Percentiles rank a stretch among this genome's conserved stretches.
These are phyloP conservation scores for Hypoxylon rickii DNA, from an alignment of 495 filamentous ascomycete genomes.

Conservation along the genomic window DNA sequence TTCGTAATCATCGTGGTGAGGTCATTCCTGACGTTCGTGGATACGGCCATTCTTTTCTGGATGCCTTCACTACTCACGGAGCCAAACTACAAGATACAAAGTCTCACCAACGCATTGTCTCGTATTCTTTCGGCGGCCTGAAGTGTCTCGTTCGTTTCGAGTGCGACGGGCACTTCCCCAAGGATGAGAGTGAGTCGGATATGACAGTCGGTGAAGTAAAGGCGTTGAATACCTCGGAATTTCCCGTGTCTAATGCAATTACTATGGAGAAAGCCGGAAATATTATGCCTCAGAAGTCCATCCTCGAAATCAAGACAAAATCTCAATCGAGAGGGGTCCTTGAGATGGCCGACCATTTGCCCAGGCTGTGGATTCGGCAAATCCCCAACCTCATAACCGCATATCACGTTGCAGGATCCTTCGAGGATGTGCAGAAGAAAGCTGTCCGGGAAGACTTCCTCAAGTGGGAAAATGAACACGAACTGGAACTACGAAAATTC, in stretches of 20 bases:
- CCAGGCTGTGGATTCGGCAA: slow-evolving; percentile 64
- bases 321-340: slow-evolving; percentile 34
- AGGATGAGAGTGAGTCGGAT: slow-evolving; percentile 1
- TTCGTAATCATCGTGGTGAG: slow-evolving; percentile 60
- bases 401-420: slow-evolving; percentile 59
- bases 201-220: not conserved
- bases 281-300: slow-evolving; percentile 48
- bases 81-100: slow-evolving; percentile 51
- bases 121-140: slow-evolving; percentile 62
- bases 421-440: slow-evolving; percentile 55
- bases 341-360: slow-evolving; percentile 50
- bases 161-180: slow-evolving; percentile 60
- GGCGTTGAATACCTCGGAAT: not conserved
- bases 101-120: slow-evolving; percentile 66
- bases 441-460: slow-evolving; percentile 50
- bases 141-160: slow-evolving; percentile 63
- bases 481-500: slow-evolving; percentile 43
- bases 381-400: slow-evolving; percentile 66
- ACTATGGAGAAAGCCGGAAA: slow-evolving; percentile 24
- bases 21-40: slow-evolving; percentile 57
- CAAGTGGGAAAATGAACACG: slow-evolving; percentile 59
- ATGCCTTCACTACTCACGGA: slow-evolving; percentile 66
- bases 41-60: slow-evolving; percentile 68
- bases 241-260: not conserved
- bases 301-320: slow-evolving; percentile 74